Evolutionary conservation across 331 rosid genomes (phyloP).

Genomic region (Cydonia oblonga): DNA sequence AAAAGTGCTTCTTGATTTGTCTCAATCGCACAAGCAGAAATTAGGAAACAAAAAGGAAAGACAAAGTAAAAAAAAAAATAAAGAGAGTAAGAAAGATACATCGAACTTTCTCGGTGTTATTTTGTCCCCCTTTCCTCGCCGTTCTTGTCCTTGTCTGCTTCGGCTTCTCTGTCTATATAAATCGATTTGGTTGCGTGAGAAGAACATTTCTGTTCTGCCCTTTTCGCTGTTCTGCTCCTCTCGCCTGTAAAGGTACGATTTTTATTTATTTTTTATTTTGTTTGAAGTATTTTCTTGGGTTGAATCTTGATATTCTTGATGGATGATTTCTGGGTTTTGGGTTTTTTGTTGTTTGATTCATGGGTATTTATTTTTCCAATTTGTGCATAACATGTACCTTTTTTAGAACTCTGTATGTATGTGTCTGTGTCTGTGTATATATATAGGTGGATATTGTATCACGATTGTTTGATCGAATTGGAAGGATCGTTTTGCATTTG

Average conservation of each 20-base stretch:
- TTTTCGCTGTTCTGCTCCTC: not conserved
- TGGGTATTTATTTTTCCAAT: not conserved
- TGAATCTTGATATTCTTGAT: constrained; percentile 7
- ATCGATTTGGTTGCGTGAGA: not conserved
- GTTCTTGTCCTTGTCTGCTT: not conserved
- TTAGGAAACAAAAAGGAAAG: not conserved
- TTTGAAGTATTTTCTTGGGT: not conserved
- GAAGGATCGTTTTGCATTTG: not conserved
- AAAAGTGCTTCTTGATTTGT: not conserved
- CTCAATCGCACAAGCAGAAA: not conserved
- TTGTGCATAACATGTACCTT: not conserved
- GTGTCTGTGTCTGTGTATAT: not conserved
- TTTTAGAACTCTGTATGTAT: too few relatives aligned
- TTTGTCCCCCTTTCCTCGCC: not conserved
- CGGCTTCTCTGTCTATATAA: not conserved
- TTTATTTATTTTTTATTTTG: not conserved
- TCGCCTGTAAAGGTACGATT: not conserved
- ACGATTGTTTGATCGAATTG: not conserved
- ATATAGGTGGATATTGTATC: not conserved
- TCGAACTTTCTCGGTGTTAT: constrained; percentile 1
- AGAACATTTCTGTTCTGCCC: not conserved
- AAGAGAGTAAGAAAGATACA: not conserved
- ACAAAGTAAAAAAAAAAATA: not conserved
- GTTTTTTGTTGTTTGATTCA: not conserved
- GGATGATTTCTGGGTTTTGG: not conserved